Base-by-base conservation (phyloP, 148 eudicot species). In the Silene conica region DNA sequence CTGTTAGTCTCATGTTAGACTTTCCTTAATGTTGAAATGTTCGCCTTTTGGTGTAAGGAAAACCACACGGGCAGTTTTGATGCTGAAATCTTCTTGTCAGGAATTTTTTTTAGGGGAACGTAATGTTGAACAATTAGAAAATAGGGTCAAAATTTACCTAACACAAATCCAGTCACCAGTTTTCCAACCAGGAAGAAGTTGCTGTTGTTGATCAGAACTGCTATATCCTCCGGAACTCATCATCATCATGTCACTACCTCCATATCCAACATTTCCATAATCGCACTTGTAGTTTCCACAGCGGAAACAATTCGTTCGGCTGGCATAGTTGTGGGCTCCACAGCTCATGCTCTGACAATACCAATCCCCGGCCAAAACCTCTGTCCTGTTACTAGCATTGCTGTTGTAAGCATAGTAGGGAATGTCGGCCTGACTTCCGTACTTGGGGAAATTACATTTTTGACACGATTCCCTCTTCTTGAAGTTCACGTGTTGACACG, bases 391-490 rank as follows among this genome's bases (percentile, higher is more conserved):
- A 68, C 20, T 71, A 16, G 34, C 59, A 31, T 60, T 73, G 8
- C 56, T 60, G 79, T 15, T 50, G 55, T 74, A 79, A 13, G 74
- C 75, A 64, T 80, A 87, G 0, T 90, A 72, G 15, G 90, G 70
- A 15, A 88, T 66, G 61, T 87, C 98, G 16, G 82, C 82, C 7
- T 73, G 72, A 18, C 70, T 80, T 2, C 87, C 96, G 41, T 65
- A 87, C 73, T 90, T 93, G 0, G 96, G 87, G 67, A 89, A 89
- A 79, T 80, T 80, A 68, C 98, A 93, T 67, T 84, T 79, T 63
- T 93, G 96, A 82, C 98, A 93, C 6, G 86, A 10, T 11, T 93
- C 98, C 8, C 98, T 80, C 84, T 90, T 93, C 87, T 89, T 90
- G 86, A 93, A 91, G 79, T 93, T 93, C 71, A 86, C 67, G 70